Evolutionary conservation across 164 flowering plant species (phyloP), one percentile per base, ranked within the genome.

Genomic region (Macadamia integrifolia): DNA sequence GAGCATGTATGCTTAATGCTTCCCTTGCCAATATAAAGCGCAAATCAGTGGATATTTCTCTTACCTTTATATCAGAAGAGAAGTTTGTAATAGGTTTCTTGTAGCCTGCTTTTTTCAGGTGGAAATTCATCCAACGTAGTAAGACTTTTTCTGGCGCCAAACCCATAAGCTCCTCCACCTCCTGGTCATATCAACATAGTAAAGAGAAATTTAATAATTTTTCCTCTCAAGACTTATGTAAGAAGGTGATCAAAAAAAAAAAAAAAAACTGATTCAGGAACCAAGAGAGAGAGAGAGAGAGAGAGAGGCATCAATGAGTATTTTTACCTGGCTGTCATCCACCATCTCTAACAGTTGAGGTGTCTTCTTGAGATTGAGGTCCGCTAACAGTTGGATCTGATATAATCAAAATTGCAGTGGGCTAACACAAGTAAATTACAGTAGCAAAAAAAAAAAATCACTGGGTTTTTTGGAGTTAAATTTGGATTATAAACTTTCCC

Each of bases 61-160:
- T 76, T 77, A 92, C 98, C 93, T 92, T 88, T 67, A 92, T 70
- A 73, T 92, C 98, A 15, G 96, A 84, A 57, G 96, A 84, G 73
- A 86, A 92, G 76, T 92, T 92, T 35, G 85, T 58, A 17, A 92
- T 85, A 28, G 82, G 71, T 78, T 86, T 90, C 76, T 85, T 82
- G 73, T 84, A 90, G 66, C 96, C 96, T 56, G 83, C 90, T 75
- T 84, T 92, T 61, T 86, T 81, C 4, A 92, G 87, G 75, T 92
- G 96, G 74, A 88, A 90, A 73, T 92, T 92, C 95, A 90, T 92
- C 98, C 98, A 92, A 71, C 84, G 83, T 58, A 92, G 69, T 70
- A 92, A 74, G 61, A 92, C 68, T 73, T 90, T 93, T 66, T 93
- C 98, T 66, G 98, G 97, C 42, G 97, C 80, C 73, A 91, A 82